Percentiles rank a stretch among this genome's conserved stretches.
These are phyloP conservation scores for Meyerozyma elateridarum DNA, from an alignment of 1,139 yeast genomes.

Conservation along the genomic window DNA sequence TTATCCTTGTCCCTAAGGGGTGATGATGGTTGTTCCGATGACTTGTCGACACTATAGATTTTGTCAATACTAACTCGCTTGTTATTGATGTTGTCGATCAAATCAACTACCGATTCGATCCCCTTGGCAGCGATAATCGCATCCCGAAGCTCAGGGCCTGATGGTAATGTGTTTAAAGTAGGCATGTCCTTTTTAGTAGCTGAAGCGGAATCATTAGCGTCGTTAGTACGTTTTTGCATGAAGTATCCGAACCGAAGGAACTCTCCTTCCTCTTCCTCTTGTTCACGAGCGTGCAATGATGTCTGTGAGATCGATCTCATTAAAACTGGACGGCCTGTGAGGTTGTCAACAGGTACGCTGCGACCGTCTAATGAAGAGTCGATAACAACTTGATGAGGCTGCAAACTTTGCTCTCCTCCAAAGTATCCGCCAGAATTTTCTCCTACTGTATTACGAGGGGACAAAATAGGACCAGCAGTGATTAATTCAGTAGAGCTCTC, in stretches of 20 bases:
- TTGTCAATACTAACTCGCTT: conserved; percentile 51
- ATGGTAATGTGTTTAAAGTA: conserved; percentile 48
- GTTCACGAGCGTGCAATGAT: conserved; percentile 63
- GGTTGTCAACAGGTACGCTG: conserved; percentile 55
- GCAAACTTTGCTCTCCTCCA: conserved; percentile 27
- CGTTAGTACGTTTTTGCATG: conserved; percentile 52
- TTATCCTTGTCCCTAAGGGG: no score
- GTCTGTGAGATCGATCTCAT: conserved; percentile 63
- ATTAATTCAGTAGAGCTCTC: conserved; percentile 48
- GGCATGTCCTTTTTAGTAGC: conserved; percentile 28
- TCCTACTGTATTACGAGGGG: conserved; percentile 28
- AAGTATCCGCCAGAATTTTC: conserved; percentile 22
- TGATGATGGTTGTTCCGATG: no score
- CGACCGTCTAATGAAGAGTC: conserved; percentile 54
- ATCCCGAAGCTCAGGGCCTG: conserved; percentile 72
- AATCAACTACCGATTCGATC: conserved; percentile 63
- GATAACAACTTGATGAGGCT: conserved; percentile 68
- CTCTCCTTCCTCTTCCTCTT: conserved; percentile 90
- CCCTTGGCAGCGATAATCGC: conserved; percentile 79
- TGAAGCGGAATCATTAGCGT: no score
- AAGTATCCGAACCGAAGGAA: conserved; percentile 79
- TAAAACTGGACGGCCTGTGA: conserved; percentile 68
- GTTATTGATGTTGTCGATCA: conserved; percentile 60
- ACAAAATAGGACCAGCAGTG: conserved; percentile 51
- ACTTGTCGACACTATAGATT: conserved; percentile 42